A percentile compares a stretch with the other conserved stretches of the same genome.
Conservation (phyloP, 305 asterid genomes). For the Fraxinus dipetala region DNA sequence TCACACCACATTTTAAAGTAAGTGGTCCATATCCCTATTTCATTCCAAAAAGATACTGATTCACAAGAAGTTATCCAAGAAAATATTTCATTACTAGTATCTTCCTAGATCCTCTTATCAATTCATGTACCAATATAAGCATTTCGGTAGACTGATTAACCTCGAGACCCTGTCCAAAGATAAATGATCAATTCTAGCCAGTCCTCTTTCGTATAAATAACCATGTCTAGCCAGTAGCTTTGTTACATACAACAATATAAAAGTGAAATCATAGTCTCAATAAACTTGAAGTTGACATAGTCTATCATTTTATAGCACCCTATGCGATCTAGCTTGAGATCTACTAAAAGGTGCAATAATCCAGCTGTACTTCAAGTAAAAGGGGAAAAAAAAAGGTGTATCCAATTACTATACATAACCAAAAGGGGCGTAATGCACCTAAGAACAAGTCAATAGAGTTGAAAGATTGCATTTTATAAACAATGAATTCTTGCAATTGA, state of each 20-base stretch:
- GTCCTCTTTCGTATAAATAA: neutral
- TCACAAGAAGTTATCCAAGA: neutral
- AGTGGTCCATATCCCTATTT: neutral
- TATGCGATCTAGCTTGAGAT: neutral
- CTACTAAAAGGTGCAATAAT: neutral
- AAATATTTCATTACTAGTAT: neutral
- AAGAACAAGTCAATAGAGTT: neutral
- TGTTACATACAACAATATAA: neutral
- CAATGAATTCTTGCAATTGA: neutral
- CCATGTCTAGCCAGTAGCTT: neutral
- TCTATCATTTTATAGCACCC: neutral
- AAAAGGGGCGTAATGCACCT: neutral
- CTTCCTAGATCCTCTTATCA: neutral
- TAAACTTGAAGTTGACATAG: neutral
- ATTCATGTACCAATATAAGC: neutral
- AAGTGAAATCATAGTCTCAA: neutral
- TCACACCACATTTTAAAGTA: neutral
- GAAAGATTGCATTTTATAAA: neutral
- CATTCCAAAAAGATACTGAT: neutral
- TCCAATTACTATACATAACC: neutral
- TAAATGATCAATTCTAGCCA: neutral
- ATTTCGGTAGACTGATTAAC: neutral
- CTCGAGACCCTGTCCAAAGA: neutral
- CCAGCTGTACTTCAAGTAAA: neutral
- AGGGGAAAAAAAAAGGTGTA: neutral